phyloP scores from a whole-genome alignment of 352 stramenopile genomes.

The Globisporangium acanthophoron region DNA sequence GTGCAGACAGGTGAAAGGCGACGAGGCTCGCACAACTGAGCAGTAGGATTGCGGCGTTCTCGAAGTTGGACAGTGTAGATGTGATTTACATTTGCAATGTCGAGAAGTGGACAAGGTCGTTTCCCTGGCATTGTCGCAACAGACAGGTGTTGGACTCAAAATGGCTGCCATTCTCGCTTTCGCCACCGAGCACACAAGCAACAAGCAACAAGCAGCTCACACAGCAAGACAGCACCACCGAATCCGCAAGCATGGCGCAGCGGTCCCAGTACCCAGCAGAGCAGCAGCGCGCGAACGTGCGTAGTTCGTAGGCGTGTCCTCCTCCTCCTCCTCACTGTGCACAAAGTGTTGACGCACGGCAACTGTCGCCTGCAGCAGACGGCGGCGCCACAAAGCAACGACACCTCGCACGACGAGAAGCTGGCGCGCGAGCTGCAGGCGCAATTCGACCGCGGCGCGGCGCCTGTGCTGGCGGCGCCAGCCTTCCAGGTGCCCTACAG shows the following conservation, averaged over 20 bases:
- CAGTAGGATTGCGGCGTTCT: neutral
- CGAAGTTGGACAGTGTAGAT: neutral
- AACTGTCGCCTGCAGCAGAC: neutral
- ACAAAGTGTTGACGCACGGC: too few species aligned
- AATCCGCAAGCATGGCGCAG: neutral
- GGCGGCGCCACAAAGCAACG: neutral
- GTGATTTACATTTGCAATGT: neutral
- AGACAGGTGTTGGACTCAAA: neutral
- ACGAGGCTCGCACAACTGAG: neutral
- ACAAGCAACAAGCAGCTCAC: neutral
- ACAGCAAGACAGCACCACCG: neutral
- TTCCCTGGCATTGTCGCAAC: neutral
- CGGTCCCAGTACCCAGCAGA: neutral
- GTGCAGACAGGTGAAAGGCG: neutral
- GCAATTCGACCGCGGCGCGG: constrained; percentile 35
- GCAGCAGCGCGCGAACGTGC: neutral
- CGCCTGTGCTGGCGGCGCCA: constrained; percentile 33
- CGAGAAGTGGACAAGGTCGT: neutral
- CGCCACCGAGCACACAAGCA: neutral
- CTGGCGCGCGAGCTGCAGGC: constrained; percentile 49
- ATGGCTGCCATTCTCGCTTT: neutral
- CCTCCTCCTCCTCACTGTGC: too few species aligned
- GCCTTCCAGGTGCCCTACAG: constrained; percentile 46
- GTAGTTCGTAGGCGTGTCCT: neutral
- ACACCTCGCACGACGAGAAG: constrained; percentile 42